phyloP scores from a whole-genome alignment of 2,329 filamentous ascomycete species.

The Aspergillus ibericus region DNA sequence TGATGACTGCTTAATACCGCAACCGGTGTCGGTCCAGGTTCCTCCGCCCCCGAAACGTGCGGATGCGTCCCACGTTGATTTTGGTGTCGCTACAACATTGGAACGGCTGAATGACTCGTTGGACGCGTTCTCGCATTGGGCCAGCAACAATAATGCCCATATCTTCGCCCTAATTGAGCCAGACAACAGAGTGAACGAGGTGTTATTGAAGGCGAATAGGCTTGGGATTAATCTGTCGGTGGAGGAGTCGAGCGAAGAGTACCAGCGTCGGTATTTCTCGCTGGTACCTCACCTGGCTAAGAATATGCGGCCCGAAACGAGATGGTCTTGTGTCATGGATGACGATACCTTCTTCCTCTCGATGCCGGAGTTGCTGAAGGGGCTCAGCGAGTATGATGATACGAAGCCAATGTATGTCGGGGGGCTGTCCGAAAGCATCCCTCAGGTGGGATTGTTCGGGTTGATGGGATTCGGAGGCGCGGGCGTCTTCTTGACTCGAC shows the following conservation, averaged over 20 bases:
- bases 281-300: slow-evolving; percentile 54
- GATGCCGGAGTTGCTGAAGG: slow-evolving; percentile 51
- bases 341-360: slow-evolving; percentile 66
- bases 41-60: slow-evolving; percentile 44
- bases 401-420: slow-evolving; percentile 56
- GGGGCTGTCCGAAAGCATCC: slow-evolving; percentile 58
- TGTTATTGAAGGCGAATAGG: slow-evolving; percentile 36
- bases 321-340: slow-evolving; percentile 60
- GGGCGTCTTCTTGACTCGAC: slow-evolving; percentile 58
- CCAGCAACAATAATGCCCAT: slow-evolving; percentile 51
- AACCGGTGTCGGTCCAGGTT: slow-evolving; percentile 51
- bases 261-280: slow-evolving; percentile 57
- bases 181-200: slow-evolving; percentile 29
- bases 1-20: slow-evolving; percentile 42
- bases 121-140: slow-evolving; percentile 57
- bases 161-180: slow-evolving; percentile 56
- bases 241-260: slow-evolving; percentile 36
- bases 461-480: slow-evolving; percentile 63
- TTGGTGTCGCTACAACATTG: slow-evolving; percentile 58
- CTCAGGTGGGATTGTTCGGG: slow-evolving; percentile 54
- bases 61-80: slow-evolving; percentile 54
- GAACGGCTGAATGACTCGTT: slow-evolving; percentile 54
- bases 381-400: slow-evolving; percentile 52
- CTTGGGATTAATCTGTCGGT: slow-evolving; percentile 46
- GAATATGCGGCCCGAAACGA: slow-evolving; percentile 46